Evolutionary conservation across 768 basidiomycete species (phyloP).

Genomic region (Lentinula lateritia): DNA sequence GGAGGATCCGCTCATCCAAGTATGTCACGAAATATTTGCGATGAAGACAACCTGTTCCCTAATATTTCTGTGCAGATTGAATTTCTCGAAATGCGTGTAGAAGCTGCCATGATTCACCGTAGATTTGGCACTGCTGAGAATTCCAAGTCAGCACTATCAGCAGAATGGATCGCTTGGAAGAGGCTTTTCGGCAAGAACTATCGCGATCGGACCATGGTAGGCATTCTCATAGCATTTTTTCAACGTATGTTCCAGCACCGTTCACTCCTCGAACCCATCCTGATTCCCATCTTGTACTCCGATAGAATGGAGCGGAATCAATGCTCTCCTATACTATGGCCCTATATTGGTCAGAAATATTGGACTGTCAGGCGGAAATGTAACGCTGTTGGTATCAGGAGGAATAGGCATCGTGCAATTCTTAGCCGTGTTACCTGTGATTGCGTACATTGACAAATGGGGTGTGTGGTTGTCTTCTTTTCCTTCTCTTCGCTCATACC

Average conservation of each 20-base stretch:
- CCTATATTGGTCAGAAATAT: conserved; percentile 64
- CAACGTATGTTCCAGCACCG: conserved; percentile 55
- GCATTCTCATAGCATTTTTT: conserved; percentile 74
- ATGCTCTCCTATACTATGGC: conserved; percentile 79
- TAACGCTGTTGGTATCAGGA: conserved; percentile 65
- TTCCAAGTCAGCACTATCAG: conserved; percentile 14
- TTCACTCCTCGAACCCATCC: not conserved
- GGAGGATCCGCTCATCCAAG: conserved; percentile 49
- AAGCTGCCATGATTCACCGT: conserved; percentile 46
- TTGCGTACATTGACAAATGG: conserved; percentile 61
- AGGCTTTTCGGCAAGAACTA: conserved; percentile 50
- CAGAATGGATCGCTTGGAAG: conserved; percentile 45
- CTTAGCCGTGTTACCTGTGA: conserved; percentile 68
- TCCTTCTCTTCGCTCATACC: not conserved
- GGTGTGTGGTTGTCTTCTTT: conserved; percentile 30
- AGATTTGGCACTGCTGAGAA: conserved; percentile 17
- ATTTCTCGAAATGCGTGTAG: conserved; percentile 71
- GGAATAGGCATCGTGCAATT: conserved; percentile 79
- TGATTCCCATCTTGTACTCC: not conserved
- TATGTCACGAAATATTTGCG: conserved; percentile 11
- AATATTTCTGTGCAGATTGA: conserved; percentile 45
- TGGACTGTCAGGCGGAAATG: conserved; percentile 54
- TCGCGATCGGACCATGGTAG: conserved; percentile 59
- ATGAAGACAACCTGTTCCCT: not conserved
- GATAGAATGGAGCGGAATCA: conserved; percentile 84